These are phyloP conservation scores for Coccomyxa subellipsoidea DNA, from an alignment of 163 green algal species.

Conservation along the genomic window DNA sequence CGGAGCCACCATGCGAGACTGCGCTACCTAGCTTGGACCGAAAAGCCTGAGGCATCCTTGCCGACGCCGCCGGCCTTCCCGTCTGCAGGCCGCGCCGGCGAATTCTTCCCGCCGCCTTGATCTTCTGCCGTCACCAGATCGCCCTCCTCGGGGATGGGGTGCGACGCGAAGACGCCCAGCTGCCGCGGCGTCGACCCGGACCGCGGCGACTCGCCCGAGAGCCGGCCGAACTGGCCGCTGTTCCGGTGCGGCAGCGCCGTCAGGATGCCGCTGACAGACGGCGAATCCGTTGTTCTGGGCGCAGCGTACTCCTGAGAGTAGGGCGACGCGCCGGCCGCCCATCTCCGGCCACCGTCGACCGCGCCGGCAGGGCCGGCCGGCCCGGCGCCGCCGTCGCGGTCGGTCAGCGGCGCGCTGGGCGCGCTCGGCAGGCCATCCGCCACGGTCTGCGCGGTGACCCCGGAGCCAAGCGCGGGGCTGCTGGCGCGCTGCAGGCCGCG, in stretches of 20 bases:
- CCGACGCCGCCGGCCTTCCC: background rate
- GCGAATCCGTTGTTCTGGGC: background rate
- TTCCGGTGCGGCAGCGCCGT: background rate
- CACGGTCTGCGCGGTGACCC: background rate
- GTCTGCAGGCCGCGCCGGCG: no score
- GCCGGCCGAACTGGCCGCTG: background rate
- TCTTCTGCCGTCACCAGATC: background rate
- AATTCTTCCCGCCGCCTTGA: background rate
- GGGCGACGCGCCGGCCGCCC: no score
- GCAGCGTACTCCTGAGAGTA: background rate
- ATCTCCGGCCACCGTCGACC: background rate
- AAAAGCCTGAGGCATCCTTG: background rate
- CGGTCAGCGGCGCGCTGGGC: background rate
- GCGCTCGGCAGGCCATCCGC: background rate
- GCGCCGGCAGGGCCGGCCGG: background rate
- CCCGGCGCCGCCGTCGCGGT: background rate
- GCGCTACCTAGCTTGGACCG: background rate
- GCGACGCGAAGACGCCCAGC: background rate
- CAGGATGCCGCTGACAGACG: background rate
- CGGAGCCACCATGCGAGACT: no score
- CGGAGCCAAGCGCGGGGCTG: background rate
- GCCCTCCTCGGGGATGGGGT: constrained; percentile 1
- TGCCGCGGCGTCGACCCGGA: background rate
- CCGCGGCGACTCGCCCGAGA: background rate
- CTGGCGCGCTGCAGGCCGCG: background rate